Evolutionary conservation across 1,284 basidiomycete species (phyloP).

Genomic region (Earliella scabrosa): DNA sequence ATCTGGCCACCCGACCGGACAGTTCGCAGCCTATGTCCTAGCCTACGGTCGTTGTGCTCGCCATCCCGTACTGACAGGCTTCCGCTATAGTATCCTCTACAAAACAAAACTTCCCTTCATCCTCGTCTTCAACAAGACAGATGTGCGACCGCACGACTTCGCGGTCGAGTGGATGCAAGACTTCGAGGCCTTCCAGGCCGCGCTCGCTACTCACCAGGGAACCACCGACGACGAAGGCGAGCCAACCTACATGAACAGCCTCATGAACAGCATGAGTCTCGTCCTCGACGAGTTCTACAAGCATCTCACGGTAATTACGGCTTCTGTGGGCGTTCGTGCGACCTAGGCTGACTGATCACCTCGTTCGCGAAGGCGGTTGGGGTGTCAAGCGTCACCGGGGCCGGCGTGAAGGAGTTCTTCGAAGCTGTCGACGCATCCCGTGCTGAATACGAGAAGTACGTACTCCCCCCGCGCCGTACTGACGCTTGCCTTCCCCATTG

Average conservation of each 20-base stretch:
- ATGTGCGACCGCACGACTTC: conserved; percentile 88
- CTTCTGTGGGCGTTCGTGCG: not conserved
- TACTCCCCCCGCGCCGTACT: conserved; percentile 12
- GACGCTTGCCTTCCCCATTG: no score
- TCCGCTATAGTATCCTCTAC: conserved; percentile 83
- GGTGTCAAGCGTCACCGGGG: conserved; percentile 94
- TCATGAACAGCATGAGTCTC: conserved; percentile 99
- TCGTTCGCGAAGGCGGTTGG: conserved; percentile 77
- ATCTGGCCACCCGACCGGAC: not conserved
- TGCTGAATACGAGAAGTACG: conserved; percentile 87
- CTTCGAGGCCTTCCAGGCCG: conserved; percentile 88
- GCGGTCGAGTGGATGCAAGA: conserved; percentile 99
- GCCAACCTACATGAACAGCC: conserved; percentile 96
- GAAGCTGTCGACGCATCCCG: conserved; percentile 88
- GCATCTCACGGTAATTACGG: conserved; percentile 75
- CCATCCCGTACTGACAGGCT: not conserved
- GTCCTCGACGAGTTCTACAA: conserved; percentile 99
- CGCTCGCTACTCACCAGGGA: conserved; percentile 66
- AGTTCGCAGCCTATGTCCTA: no score
- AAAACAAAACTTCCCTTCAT: conserved; percentile 98
- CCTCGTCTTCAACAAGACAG: conserved; percentile 98
- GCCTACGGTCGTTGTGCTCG: no score
- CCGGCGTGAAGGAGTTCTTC: conserved; percentile 91
- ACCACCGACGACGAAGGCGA: conserved; percentile 85
- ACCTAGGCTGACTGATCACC: not conserved